These are phyloP conservation scores for Ilex asprella DNA, from an alignment of 257 asterid species.

Conservation along the genomic window DNA sequence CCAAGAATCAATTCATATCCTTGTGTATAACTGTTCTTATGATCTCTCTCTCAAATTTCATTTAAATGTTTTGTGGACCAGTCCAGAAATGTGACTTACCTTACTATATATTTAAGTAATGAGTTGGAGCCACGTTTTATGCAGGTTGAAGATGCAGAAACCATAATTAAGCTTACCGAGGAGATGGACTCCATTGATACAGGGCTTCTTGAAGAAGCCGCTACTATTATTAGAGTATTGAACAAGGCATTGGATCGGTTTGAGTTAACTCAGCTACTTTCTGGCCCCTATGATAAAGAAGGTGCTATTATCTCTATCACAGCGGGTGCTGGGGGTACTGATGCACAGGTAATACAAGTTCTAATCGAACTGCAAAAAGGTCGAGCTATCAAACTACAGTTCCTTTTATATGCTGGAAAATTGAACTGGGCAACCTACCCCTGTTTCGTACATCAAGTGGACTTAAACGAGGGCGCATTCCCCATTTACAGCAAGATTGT, in stretches of 20 bases:
- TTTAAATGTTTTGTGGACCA: too few species aligned
- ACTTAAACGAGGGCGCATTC: too few species aligned
- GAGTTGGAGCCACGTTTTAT: neutral
- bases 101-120: neutral
- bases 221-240: conserved; percentile 62
- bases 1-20: too few species aligned
- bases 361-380: neutral
- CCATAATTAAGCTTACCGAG: conserved; percentile 82
- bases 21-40: too few species aligned
- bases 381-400: too few species aligned
- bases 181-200: conserved; percentile 82
- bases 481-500: too few species aligned
- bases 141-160: conserved; percentile 90
- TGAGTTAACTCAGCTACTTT: conserved; percentile 89
- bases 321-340: conserved; percentile 99
- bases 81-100: neutral
- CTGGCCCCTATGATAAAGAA: conserved; percentile 95
- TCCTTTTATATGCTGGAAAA: too few species aligned
- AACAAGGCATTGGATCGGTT: conserved; percentile 73
- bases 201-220: conserved; percentile 82
- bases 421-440: too few species aligned
- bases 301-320: conserved; percentile 74
- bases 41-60: too few species aligned
- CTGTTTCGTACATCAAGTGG: too few species aligned
- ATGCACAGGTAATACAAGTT: conserved; percentile 77